Conservation (phyloP, 2,329 filamentous ascomycete species). For the Ophiostoma piceae region DNA sequence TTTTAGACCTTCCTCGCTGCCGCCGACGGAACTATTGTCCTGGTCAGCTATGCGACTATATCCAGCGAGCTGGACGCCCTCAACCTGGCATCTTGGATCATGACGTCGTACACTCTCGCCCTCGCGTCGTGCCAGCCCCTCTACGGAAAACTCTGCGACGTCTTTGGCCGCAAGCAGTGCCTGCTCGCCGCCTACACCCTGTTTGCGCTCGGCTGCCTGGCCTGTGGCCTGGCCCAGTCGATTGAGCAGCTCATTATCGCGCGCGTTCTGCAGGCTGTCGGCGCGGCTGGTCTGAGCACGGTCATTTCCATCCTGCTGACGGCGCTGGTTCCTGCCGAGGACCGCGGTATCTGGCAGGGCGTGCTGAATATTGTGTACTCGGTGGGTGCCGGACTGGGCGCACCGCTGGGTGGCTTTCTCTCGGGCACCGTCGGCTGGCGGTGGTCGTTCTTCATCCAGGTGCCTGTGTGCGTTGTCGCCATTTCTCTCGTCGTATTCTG, state of each 20-base stretch:
- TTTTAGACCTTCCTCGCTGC: slow-evolving; percentile 18
- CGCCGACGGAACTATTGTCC: slow-evolving; percentile 18
- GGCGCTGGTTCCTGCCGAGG: slow-evolving; percentile 57
- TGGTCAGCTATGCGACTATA: slow-evolving; percentile 20
- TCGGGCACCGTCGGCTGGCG: slow-evolving; percentile 19
- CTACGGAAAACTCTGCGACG: slow-evolving; percentile 43
- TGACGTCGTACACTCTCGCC: slow-evolving; percentile 29
- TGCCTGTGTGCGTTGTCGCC: slow-evolving; percentile 13
- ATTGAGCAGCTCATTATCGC: slow-evolving; percentile 32
- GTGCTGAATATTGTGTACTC: slow-evolving; percentile 53
- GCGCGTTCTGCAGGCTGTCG: slow-evolving; percentile 45
- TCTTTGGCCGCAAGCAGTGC: slow-evolving; percentile 62
- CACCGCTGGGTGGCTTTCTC: slow-evolving; percentile 18
- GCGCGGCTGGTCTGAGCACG: slow-evolving; percentile 59
- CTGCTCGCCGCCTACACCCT: slow-evolving; percentile 53
- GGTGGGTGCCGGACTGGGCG: slow-evolving; percentile 21
- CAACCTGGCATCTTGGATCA: slow-evolving; percentile 18
- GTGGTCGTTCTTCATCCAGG: slow-evolving; percentile 19
- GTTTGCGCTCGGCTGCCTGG: slow-evolving; percentile 39
- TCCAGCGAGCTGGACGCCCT: slow-evolving; percentile 20
- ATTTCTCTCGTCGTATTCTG: slow-evolving; percentile 11
- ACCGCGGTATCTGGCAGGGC: slow-evolving; percentile 62
- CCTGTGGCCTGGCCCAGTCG: slow-evolving; percentile 52
- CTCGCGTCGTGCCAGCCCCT: slow-evolving; percentile 59
- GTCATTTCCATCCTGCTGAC: slow-evolving; percentile 58